Base-by-base conservation (phyloP, 305 asterid species). In the Andrographis paniculata region DNA sequence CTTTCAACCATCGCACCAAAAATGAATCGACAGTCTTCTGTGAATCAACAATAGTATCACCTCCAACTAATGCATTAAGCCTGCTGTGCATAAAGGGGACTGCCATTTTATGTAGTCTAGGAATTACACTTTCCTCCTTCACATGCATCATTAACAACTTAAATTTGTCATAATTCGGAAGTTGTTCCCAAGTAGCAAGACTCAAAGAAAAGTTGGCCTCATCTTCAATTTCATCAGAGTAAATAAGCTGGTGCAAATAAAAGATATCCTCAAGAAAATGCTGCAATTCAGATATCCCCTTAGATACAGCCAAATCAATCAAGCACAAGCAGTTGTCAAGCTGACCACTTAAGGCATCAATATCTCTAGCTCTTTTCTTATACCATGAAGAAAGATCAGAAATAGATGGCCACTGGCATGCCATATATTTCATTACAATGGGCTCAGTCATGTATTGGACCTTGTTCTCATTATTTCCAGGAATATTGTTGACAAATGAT, bases 291-390 rank as follows among this genome's bases (percentile, higher is more conserved):
- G 73, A 47, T 46, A 91, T 60, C 56, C 96, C 99, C 63, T 81
- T 87, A 35, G 65, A 74, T 55, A 82, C 74, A 21, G 95, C 99
- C 65, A 77, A 75, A 58, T 91, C 95, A 74, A 91, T 69, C 81
- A 87, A 83, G 67, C 71, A 72, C 80, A 75, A 62, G 70, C 80
- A 75, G 58, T 84, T 91, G 45, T 91, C 95, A 13, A 91, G 82
- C 72, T 79, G 94, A 52, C 99, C 99, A 75, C 94, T 91, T 28
- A 79, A 68, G 61, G 71, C 50, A 64, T 91, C 99, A 54, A 91
- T 91, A 57, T 75, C 95, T 66, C 84, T 72, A 71, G 95, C 94
- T 75, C 99, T 70, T 66, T 71, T 76, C 76, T 67, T 84, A 84
- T 87, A 91, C 99, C 99, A 91, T 43, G 71, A 58, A 42, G 85